A percentile compares a stretch with the other conserved stretches of the same genome.
Evolutionary conservation across 371 early-diverging fungal genomes (phyloP).

Genomic region (Mucor piriformis): DNA sequence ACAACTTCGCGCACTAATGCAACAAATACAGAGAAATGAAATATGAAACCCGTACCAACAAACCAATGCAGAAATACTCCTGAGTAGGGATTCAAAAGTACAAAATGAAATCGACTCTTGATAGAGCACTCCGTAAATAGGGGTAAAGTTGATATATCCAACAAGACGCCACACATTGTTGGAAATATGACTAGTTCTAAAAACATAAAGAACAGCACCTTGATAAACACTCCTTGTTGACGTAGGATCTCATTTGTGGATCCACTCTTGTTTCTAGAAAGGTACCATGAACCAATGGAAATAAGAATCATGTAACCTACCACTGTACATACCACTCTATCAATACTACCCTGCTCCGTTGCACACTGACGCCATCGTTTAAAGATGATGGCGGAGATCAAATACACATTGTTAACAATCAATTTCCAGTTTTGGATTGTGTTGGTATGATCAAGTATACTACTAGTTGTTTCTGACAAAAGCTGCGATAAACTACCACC

Average conservation of each 20-base stretch:
- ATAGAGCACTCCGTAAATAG: slow-evolving; percentile 65
- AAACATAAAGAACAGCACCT: slow-evolving; percentile 72
- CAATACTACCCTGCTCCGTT: slow-evolving; percentile 26
- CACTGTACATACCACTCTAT: slow-evolving; percentile 35
- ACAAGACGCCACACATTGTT: slow-evolving; percentile 73
- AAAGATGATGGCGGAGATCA: slow-evolving; percentile 4
- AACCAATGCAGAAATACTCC: slow-evolving; percentile 84
- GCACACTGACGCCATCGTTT: slow-evolving; percentile 39
- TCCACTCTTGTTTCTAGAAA: slow-evolving; percentile 31
- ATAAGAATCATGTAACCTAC: slow-evolving; percentile 41
- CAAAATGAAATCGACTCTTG: slow-evolving; percentile 55
- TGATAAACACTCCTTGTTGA: slow-evolving; percentile 54
- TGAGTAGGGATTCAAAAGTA: slow-evolving; percentile 63
- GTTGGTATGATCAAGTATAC: not conserved
- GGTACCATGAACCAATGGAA: slow-evolving; percentile 40
- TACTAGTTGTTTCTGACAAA: slow-evolving; percentile 4
- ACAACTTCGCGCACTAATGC: slow-evolving; percentile 71
- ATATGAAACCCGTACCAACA: slow-evolving; percentile 85
- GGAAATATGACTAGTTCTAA: slow-evolving; percentile 86
- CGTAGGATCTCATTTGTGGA: slow-evolving; percentile 44
- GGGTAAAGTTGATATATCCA: slow-evolving; percentile 78
- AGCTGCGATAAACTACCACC: slow-evolving; percentile 2
- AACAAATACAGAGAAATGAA: slow-evolving; percentile 80
- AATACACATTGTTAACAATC: slow-evolving; percentile 3
- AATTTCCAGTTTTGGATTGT: slow-evolving; percentile 6